Base-by-base conservation (phyloP, 78 protist genomes). In the Capsaspora owczarzaki region DNA sequence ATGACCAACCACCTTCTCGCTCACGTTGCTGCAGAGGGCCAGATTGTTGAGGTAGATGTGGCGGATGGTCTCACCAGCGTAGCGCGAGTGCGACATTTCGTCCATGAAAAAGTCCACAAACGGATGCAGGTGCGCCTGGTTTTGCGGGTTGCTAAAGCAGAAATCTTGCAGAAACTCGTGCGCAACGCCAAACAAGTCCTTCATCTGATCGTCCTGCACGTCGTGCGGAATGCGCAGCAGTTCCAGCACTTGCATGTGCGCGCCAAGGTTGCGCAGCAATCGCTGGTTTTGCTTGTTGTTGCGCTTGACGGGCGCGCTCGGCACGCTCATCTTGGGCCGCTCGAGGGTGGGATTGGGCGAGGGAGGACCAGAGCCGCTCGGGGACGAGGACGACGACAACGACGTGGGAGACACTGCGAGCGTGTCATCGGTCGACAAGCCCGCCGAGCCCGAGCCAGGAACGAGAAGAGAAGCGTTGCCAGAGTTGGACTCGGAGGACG, bases 201-300 rank as follows among this genome's bases (percentile, higher is more conserved):
- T 22, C 78, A 80, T 68, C n/a, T 27, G 40, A 22, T 35, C 44
- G 60, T 80, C 42, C 37, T 35, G 16, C 42, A 0, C 42, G 61
- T 61, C 44, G 66, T 22, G 49, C 37, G 77, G 79, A 20, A 80
- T 31, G 1, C 33, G 22, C 69, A 81, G 66, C 70, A 81, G 69
- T 49, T 69, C 78, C 61, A 80, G 1, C 47, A 82, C 53, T 31
- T 60, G 71, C 49, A 2, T 12, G 74, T 82, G 85, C 51, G 74
- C 66, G 33, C 61, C 68, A 19, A 82, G 80, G 70, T 82, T 74
- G 51, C 85, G 85, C 74, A 60, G 43, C 41, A 82, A 74, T 20
- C 85, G 85, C 70, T 82, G 85, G 78, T 71, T 63, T 20, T 61
- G 35, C 14, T 16, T 5, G 69, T 61, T 61, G 69, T 27, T 10